Percentiles rank a stretch among this genome's conserved stretches.
Evolutionary conservation across 1,284 basidiomycete species (phyloP).

Genomic region (Afroboletus lepidellus): DNA sequence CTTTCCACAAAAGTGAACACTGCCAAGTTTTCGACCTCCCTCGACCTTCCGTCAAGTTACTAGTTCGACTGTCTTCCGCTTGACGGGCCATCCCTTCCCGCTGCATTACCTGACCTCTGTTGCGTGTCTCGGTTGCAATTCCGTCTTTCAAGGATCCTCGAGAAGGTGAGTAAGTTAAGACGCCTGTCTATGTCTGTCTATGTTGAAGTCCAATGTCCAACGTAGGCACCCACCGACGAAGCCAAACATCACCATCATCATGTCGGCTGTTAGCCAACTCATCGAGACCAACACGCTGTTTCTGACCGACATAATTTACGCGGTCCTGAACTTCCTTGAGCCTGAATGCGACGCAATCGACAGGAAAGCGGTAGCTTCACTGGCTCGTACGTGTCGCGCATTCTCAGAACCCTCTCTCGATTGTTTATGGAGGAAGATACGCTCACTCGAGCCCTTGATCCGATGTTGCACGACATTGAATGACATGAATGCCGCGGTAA

Average conservation of each 20-base stretch:
- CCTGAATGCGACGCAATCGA: neutral
- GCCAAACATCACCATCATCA: neutral
- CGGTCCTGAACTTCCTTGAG: conserved; percentile 10
- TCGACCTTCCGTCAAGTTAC: no score
- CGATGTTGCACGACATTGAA: conserved; percentile 6
- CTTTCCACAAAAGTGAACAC: no score
- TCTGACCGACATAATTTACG: conserved; percentile 13
- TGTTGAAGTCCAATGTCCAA: neutral
- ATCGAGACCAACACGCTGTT: neutral
- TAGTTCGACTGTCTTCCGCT: no score
- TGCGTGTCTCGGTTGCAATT: neutral
- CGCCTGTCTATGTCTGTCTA: neutral
- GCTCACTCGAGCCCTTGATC: conserved; percentile 18
- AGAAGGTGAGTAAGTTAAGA: neutral
- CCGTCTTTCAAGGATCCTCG: no score
- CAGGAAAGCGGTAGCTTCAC: neutral
- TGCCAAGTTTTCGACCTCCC: no score
- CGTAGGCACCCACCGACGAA: neutral
- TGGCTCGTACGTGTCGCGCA: neutral
- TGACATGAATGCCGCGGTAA: neutral
- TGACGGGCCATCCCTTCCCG: no score
- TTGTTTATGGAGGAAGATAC: conserved; percentile 12
- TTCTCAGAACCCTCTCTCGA: conserved; percentile 15
- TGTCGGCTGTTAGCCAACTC: neutral
- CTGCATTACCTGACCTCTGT: neutral